Percentiles rank a stretch among this genome's conserved stretches.
Evolutionary conservation across 2,329 filamentous ascomycete species (phyloP).

Genomic region (Botrytis squamosa): DNA sequence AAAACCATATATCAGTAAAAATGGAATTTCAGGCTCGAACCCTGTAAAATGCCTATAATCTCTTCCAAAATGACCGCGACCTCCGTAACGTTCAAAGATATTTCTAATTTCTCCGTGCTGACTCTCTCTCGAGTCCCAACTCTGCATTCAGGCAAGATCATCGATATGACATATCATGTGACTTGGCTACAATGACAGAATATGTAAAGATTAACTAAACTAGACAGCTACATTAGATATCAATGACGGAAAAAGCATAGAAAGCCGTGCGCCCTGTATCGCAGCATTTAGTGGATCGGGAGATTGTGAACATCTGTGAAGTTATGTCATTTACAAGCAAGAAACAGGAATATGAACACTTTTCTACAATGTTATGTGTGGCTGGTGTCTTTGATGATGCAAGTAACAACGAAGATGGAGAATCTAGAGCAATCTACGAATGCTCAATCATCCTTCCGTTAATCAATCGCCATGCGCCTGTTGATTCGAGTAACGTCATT

Average conservation of each 20-base stretch:
- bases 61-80: too few species aligned
- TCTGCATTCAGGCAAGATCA: background rate
- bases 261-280: background rate
- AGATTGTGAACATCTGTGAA: background rate
- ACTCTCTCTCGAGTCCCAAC: background rate
- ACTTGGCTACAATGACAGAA: background rate
- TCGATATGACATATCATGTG: background rate
- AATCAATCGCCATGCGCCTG: background rate
- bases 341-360: conserved; percentile 9
- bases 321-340: background rate
- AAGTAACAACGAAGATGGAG: background rate
- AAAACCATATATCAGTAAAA: too few species aligned
- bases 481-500: background rate
- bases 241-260: background rate
- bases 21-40: too few species aligned
- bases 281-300: background rate
- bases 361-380: background rate
- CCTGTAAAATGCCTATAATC: too few species aligned
- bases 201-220: background rate
- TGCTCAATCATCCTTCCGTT: background rate
- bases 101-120: background rate
- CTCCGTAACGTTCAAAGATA: background rate
- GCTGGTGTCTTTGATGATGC: background rate
- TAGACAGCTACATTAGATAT: background rate
- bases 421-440: background rate